Evolutionary conservation across 2,329 filamentous ascomycete species (phyloP), one percentile per base, ranked within the genome.

Genomic region (Pseudogymnoascus sp.): DNA sequence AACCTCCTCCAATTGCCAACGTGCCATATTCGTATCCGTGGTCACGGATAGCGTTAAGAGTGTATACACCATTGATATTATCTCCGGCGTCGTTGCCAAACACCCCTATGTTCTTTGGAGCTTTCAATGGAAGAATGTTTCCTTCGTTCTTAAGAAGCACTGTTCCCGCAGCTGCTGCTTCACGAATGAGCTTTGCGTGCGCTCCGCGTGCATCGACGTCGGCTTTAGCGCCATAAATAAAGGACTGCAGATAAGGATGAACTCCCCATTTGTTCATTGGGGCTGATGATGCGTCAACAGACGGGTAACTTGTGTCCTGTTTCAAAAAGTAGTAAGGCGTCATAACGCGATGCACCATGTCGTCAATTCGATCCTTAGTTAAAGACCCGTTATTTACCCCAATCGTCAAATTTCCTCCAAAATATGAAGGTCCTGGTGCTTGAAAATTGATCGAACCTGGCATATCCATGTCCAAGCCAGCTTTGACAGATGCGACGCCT

Each of bases 141-240:
- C 79, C 76, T 1, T 68, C 70, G 63, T 86, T 85, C 76, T 89
- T 89, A 23, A 89, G 77, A 21, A 89, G 73, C 0, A 87, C 83
- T 5, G 79, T 84, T n/a, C 81, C 86, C 74, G 86, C 85, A 6
- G 78, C 81, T n/a, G 82, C 86, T 61, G 87, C 78, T 65, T 79
- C 76, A 57, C 84, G 83, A 50, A 80, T 84, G 3, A 84, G 71
- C 62, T 76, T 74, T 35, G 79, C 77, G 68, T 87, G 84, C 9
- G 81, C 76, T 8, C 78, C 78, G 67, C 85, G 82, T 2, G 82
- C 83, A 64, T 88, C 78, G 62, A 88, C 74, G 67, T 72, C 19
- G 28, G n/a, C 10, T 21, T 66, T 3, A 71, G 67, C 4, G 72
- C 72, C 42, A 23, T 64, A 61, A 15, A 61, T 15, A 44, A 61